Conservation (phyloP, 768 basidiomycete species). For the Kondoa subrosea region DNA sequence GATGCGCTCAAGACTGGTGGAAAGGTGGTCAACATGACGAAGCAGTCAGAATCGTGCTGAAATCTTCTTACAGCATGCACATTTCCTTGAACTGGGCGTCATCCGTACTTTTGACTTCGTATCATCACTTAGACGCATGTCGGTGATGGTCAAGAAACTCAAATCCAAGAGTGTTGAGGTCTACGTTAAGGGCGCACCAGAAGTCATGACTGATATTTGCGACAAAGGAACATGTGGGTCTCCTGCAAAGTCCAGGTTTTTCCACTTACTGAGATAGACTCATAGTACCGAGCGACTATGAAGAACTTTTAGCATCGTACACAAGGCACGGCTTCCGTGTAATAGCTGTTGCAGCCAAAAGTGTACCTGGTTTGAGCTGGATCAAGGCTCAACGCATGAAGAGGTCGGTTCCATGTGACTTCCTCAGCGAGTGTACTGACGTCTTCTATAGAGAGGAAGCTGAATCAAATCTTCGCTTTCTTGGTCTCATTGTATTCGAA, state of each 20-base stretch:
- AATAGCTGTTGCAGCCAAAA: conserved; percentile 94
- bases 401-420: conserved; percentile 41
- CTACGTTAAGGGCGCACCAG: conserved; percentile 98
- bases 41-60: neutral
- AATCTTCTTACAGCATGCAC: conserved; percentile 50
- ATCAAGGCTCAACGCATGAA: conserved; percentile 92
- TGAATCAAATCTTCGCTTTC: conserved; percentile 71
- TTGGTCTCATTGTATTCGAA: conserved; percentile 92
- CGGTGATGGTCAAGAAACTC: conserved; percentile 86
- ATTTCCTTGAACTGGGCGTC: conserved; percentile 92
- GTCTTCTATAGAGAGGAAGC: conserved; percentile 59
- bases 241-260: neutral
- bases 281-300: conserved; percentile 85
- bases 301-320: conserved; percentile 88
- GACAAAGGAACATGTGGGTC: conserved; percentile 71
- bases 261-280: neutral
- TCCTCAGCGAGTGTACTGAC: neutral
- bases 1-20: conserved; percentile 74
- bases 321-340: conserved; percentile 93
- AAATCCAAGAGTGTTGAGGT: conserved; percentile 92
- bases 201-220: conserved; percentile 92
- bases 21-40: conserved; percentile 40
- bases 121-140: conserved; percentile 82
- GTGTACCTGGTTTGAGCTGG: conserved; percentile 83
- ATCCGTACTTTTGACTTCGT: conserved; percentile 94